Percentiles rank a stretch among this genome's conserved stretches.
phyloP scores from a whole-genome alignment of 495 filamentous ascomycete genomes.

The Penicillium antarcticum region DNA sequence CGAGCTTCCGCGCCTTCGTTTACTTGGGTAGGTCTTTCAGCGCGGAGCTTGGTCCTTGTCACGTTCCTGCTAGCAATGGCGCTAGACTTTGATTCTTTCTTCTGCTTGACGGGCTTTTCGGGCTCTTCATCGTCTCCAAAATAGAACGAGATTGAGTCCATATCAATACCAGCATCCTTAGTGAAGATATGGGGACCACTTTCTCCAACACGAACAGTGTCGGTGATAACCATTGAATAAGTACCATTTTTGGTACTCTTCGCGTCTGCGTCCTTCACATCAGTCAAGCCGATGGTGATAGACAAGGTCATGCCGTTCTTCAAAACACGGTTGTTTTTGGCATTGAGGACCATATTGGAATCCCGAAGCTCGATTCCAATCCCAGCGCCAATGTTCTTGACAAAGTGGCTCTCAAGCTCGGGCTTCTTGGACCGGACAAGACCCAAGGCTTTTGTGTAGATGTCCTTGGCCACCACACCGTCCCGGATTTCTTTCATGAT shows the following conservation, averaged over 20 bases:
- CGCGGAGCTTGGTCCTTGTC: conserved; percentile 87
- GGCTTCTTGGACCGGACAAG: conserved; percentile 84
- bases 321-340: conserved; percentile 74
- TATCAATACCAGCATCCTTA: conserved; percentile 81
- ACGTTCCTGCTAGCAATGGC: conserved; percentile 88
- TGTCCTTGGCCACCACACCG: conserved; percentile 80
- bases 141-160: conserved; percentile 92
- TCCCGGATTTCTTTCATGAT: conserved; percentile 89
- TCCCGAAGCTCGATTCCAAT: conserved; percentile 93
- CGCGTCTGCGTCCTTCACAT: conserved; percentile 76
- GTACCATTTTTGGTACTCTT: conserved; percentile 82
- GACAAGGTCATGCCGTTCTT: conserved; percentile 97
- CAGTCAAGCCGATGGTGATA: conserved; percentile 81
- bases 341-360: conserved; percentile 73
- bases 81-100: conserved; percentile 76
- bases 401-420: conserved; percentile 87
- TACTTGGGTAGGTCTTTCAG: conserved; percentile 77
- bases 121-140: conserved; percentile 88
- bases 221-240: conserved; percentile 86
- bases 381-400: conserved; percentile 83
- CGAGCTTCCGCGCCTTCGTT: conserved; percentile 87
- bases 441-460: conserved; percentile 81
- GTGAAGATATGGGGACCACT: conserved; percentile 80
- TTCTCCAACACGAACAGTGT: conserved; percentile 86
- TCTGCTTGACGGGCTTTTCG: conserved; percentile 61